Evolutionary conservation across 2,329 filamentous ascomycete species (phyloP).

Genomic region (Neurospora crassa): DNA sequence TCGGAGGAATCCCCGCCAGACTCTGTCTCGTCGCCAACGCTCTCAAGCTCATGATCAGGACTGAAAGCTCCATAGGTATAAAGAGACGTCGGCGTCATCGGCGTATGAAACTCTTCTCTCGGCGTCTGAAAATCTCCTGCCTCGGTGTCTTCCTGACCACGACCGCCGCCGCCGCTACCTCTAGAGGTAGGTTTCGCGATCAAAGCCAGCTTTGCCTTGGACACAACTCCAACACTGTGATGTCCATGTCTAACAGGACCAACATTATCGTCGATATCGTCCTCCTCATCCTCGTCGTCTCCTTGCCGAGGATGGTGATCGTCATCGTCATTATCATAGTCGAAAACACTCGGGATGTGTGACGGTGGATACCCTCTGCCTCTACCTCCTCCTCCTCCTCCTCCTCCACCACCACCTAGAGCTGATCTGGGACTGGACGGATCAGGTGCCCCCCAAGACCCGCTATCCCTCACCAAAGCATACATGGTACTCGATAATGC

Average conservation of each 20-base stretch:
- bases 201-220: neutral
- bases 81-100: constrained; percentile 14
- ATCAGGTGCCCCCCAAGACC: constrained; percentile 23
- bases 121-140: constrained; percentile 45
- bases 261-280: neutral
- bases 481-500: constrained; percentile 33
- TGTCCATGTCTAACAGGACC: neutral
- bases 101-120: constrained; percentile 28
- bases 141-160: neutral
- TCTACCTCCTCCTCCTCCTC: constrained; percentile 11
- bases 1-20: constrained; percentile 14
- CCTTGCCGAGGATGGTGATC: constrained; percentile 7
- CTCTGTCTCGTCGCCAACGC: constrained; percentile 23
- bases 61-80: constrained; percentile 29
- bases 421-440: constrained; percentile 4
- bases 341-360: constrained; percentile 15
- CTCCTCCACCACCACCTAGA: neutral
- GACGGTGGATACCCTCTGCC: constrained; percentile 9
- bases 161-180: neutral
- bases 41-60: constrained; percentile 24
- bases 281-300: constrained; percentile 11
- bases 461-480: constrained; percentile 25
- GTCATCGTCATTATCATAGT: constrained; percentile 30
- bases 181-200: neutral
- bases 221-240: neutral